Percentiles rank a stretch among this genome's conserved stretches.
Conservation (phyloP, 768 basidiomycete genomes). For the Tricholoma sp. region DNA sequence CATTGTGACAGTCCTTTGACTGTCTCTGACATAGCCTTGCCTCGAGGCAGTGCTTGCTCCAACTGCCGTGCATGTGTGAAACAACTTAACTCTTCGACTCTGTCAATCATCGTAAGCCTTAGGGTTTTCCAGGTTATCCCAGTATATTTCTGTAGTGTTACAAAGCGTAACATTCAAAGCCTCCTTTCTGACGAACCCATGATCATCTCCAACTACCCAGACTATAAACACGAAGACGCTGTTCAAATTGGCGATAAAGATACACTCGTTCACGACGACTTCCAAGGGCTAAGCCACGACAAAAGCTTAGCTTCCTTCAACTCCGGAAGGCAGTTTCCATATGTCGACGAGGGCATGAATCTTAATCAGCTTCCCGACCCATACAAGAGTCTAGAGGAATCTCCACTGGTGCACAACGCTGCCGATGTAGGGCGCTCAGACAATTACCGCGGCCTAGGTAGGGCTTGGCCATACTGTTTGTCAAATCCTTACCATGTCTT, state of each 20-base stretch:
- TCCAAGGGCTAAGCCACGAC: constrained; percentile 6
- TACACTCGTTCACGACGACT: constrained; percentile 1
- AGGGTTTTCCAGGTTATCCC: neutral
- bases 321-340: neutral
- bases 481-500: neutral
- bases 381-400: constrained; percentile 19
- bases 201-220: constrained; percentile 10
- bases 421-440: constrained; percentile 34
- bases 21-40: no score
- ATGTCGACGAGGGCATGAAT: constrained; percentile 1
- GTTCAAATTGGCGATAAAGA: constrained; percentile 1
- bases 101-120: neutral
- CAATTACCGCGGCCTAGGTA: constrained; percentile 53
- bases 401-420: constrained; percentile 43
- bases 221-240: constrained; percentile 2
- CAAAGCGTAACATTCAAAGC: neutral
- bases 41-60: constrained; percentile 10
- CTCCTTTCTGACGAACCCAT: neutral
- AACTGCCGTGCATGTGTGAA: neutral
- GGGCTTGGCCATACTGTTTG: neutral
- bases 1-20: neutral
- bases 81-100: neutral
- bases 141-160: neutral
- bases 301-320: neutral
- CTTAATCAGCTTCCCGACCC: constrained; percentile 2